A percentile compares a stretch with the other conserved stretches of the same genome.
These are phyloP conservation scores for Taphrina flavorubra DNA, from an alignment of 1,139 yeast species.

Conservation along the genomic window DNA sequence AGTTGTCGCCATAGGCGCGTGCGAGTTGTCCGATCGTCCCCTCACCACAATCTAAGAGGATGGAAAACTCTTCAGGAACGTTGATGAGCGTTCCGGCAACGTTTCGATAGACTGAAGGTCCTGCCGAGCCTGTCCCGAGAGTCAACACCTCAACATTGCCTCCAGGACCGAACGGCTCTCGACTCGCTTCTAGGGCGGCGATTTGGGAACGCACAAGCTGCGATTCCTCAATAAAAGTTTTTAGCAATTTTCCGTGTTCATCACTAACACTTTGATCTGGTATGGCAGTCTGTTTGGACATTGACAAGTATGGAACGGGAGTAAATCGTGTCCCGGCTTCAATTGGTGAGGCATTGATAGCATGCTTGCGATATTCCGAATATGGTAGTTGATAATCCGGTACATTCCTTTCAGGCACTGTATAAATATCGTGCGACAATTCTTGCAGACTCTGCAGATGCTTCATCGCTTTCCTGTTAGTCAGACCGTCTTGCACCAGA, in stretches of 20 bases:
- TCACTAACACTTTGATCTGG: background rate
- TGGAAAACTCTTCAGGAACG: constrained; percentile 34
- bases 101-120: constrained; percentile 84
- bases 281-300: constrained; percentile 1
- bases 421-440: constrained; percentile 5
- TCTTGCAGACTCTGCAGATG: background rate
- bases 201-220: background rate
- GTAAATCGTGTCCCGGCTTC: constrained; percentile 6
- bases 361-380: background rate
- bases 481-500: background rate
- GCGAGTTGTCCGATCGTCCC: constrained; percentile 77
- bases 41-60: constrained; percentile 91
- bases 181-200: background rate
- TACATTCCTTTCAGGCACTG: background rate
- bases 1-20: constrained; percentile 64
- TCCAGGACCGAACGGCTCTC: constrained; percentile 33
- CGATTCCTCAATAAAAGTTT: constrained; percentile 3
- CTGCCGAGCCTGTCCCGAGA: constrained; percentile 91
- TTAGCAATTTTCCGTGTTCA: constrained; percentile 18
- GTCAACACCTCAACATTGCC: constrained; percentile 71
- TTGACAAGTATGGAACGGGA: constrained; percentile 1
- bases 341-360: constrained; percentile 18
- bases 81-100: constrained; percentile 40
- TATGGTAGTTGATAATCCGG: background rate
- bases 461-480: background rate